These are phyloP conservation scores for Lavandula angustifolia DNA, from an alignment of 257 asterid genomes.

Conservation along the genomic window DNA sequence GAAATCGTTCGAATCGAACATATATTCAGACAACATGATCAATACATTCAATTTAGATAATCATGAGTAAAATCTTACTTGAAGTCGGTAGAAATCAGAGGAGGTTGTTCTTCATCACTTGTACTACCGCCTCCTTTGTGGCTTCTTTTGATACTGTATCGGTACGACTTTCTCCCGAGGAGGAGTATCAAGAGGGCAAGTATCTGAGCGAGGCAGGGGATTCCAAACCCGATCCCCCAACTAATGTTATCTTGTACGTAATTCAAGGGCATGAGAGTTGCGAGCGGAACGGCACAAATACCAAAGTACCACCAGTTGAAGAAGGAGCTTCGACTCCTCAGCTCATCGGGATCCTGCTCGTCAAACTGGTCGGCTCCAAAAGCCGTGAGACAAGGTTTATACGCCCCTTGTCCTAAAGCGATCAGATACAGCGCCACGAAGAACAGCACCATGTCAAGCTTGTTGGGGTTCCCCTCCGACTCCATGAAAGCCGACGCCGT, in stretches of 20 bases:
- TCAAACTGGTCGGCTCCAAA: conserved; percentile 62
- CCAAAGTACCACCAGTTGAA: conserved; percentile 58
- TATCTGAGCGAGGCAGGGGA: conserved; percentile 44
- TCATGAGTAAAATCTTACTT: neutral
- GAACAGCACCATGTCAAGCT: conserved; percentile 38
- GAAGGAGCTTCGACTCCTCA: conserved; percentile 44
- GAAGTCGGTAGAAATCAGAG: neutral
- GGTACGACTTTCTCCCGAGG: conserved; percentile 44
- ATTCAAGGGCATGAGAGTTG: conserved; percentile 39
- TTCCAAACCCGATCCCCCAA: conserved; percentile 54
- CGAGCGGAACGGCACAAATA: conserved; percentile 44
- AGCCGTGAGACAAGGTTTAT: conserved; percentile 50
- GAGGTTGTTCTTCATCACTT: conserved; percentile 31
- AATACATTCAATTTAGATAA: too few species aligned
- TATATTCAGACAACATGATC: too few species aligned
- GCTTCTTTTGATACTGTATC: conserved; percentile 31
- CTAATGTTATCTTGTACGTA: conserved; percentile 56
- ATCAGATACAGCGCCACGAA: conserved; percentile 43
- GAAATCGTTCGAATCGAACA: too few species aligned
- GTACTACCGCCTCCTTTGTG: conserved; percentile 25
- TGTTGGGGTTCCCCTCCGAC: conserved; percentile 25
- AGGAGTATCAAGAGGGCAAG: conserved; percentile 32
- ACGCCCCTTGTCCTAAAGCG: conserved; percentile 47
- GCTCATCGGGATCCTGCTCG: conserved; percentile 41
- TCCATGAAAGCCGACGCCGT: conserved; percentile 42